These are phyloP conservation scores for Phascolomyces articulosus DNA, from an alignment of 371 early-diverging fungal species.

Conservation along the genomic window DNA sequence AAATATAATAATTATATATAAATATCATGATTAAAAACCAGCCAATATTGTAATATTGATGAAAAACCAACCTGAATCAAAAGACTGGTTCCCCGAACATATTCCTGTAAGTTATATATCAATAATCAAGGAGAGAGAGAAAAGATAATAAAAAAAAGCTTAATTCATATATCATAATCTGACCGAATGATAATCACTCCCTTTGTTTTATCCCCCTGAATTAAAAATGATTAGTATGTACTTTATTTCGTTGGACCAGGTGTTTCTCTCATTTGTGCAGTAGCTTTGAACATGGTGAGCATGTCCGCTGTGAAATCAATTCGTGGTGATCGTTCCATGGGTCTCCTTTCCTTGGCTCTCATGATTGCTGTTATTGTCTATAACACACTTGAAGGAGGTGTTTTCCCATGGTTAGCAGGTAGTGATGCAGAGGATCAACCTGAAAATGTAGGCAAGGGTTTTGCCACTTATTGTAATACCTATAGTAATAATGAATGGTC, in stretches of 20 bases:
- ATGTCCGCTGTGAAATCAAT: slow-evolving; percentile 24
- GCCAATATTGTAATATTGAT: slow-evolving; percentile 32
- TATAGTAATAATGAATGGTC: slow-evolving; percentile 13
- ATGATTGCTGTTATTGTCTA: slow-evolving; percentile 34
- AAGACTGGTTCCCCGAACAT: slow-evolving; percentile 31
- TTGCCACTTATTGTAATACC: slow-evolving; percentile 29
- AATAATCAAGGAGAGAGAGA: too few relatives aligned
- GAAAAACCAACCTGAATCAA: slow-evolving; percentile 7
- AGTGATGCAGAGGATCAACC: not conserved
- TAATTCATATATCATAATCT: not conserved
- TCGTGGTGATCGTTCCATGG: slow-evolving; percentile 26
- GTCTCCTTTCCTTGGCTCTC: slow-evolving; percentile 28
- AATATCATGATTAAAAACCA: slow-evolving; percentile 1
- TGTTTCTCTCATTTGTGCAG: slow-evolving; percentile 31
- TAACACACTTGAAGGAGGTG: slow-evolving; percentile 31
- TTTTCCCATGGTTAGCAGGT: slow-evolving; percentile 35
- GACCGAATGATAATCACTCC: too few relatives aligned
- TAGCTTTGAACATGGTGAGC: slow-evolving; percentile 25
- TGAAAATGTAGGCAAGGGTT: slow-evolving; percentile 19
- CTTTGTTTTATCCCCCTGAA: not conserved
- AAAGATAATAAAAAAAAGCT: not conserved
- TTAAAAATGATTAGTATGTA: slow-evolving; percentile 30
- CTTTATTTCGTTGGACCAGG: slow-evolving; percentile 46
- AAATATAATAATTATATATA: too few relatives aligned
- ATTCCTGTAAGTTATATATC: slow-evolving; percentile 38